Percentiles rank a stretch among this genome's conserved stretches.
These are phyloP conservation scores for Phytophthora macrochlamydospora DNA, from an alignment of 352 stramenopile genomes.

Conservation along the genomic window DNA sequence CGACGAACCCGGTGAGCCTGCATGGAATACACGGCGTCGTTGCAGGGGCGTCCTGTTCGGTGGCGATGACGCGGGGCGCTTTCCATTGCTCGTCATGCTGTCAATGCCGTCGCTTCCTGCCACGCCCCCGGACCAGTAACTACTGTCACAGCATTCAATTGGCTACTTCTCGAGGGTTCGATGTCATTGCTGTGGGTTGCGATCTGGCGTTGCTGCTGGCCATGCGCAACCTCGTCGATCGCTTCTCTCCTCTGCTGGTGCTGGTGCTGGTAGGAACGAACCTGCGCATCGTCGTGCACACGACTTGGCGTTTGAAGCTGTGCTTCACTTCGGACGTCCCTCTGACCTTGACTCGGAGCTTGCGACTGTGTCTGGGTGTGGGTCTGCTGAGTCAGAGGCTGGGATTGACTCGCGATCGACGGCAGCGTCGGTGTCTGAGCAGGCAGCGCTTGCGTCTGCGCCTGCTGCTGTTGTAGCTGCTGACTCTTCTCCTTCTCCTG, in stretches of 20 bases:
- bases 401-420: not conserved
- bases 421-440: not conserved
- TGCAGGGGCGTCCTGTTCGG: conserved; percentile 4
- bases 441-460: conserved; percentile 1
- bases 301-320: conserved; percentile 3
- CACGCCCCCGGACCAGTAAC: conserved; percentile 1
- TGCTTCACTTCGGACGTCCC: not conserved
- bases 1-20: conserved; percentile 25
- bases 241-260: conserved; percentile 21
- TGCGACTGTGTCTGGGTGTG: conserved; percentile 16
- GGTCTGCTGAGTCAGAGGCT: conserved; percentile 10
- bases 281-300: conserved; percentile 6
- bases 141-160: conserved; percentile 3
- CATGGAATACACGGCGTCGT: conserved; percentile 21
- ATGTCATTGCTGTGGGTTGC: conserved; percentile 7
- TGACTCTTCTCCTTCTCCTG: conserved; percentile 43
- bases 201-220: conserved; percentile 7
- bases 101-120: conserved; percentile 1
- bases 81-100: conserved; percentile 4
- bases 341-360: not conserved
- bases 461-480: conserved; percentile 11
- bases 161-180: conserved; percentile 11
- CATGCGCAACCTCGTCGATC: conserved; percentile 12
- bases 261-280: conserved; percentile 9
- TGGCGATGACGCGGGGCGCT: conserved; percentile 15